Evolutionary conservation across 2,329 filamentous ascomycete species (phyloP).

Genomic region (Zelopaecilomyces penicillatus): DNA sequence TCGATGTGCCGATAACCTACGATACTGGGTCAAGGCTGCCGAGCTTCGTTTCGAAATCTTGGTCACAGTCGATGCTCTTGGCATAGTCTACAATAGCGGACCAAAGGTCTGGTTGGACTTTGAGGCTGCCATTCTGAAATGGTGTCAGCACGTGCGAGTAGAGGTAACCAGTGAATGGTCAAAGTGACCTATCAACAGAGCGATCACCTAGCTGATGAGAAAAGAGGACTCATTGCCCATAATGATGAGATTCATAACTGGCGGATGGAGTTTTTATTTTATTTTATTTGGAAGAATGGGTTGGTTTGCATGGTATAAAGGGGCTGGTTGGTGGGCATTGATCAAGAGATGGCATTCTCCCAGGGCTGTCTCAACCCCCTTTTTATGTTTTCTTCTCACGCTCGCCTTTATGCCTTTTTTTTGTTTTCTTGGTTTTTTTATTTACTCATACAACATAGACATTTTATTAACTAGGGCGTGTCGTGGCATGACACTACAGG

Average conservation of each 20-base stretch:
- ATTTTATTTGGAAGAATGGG: not conserved
- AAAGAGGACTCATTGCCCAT: too few relatives aligned
- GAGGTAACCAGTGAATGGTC: slow-evolving; percentile 66
- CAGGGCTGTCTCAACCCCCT: too few relatives aligned
- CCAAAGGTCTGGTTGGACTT: slow-evolving; percentile 70
- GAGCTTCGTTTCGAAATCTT: slow-evolving; percentile 88
- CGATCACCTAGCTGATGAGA: too few relatives aligned
- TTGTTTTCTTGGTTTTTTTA: slow-evolving; percentile 4
- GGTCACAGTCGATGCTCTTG: slow-evolving; percentile 76
- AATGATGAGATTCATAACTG: slow-evolving; percentile 3
- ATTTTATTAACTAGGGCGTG: not conserved
- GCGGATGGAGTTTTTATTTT: not conserved
- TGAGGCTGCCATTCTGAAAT: slow-evolving; percentile 72
- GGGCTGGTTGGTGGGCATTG: too few relatives aligned
- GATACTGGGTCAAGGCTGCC: slow-evolving; percentile 93
- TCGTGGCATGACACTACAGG: slow-evolving; percentile 1
- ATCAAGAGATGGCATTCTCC: too few relatives aligned
- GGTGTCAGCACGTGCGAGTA: slow-evolving; percentile 74
- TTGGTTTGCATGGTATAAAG: too few relatives aligned
- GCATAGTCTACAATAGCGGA: slow-evolving; percentile 68
- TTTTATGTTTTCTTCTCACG: not conserved
- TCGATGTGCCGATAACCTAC: slow-evolving; percentile 82
- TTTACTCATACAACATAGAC: slow-evolving; percentile 3
- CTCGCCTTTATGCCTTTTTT: slow-evolving; percentile 7
- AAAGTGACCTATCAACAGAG: slow-evolving; percentile 5